Evolutionary conservation across 257 asterid genomes (phyloP).

Genomic region (Mentha longifolia): DNA sequence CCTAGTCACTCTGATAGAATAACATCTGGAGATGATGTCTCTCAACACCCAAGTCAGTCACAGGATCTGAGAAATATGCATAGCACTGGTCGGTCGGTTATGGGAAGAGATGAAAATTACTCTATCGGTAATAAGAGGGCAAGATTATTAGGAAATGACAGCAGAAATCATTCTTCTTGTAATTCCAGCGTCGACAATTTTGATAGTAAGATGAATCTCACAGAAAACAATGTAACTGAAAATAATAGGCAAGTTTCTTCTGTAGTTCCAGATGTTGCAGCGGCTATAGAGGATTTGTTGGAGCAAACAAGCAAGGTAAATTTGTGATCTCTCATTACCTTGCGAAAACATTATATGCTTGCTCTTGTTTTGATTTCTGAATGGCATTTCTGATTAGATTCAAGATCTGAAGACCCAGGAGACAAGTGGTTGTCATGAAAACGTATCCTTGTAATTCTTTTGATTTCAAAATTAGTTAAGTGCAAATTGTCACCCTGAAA

Average conservation of each 20-base stretch:
- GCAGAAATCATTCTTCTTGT: constrained; percentile 34
- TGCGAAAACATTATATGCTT: constrained; percentile 29
- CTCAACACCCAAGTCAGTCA: constrained; percentile 56
- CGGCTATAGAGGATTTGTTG: constrained; percentile 86
- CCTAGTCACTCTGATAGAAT: constrained; percentile 63
- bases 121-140: constrained; percentile 59
- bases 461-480: constrained; percentile 17
- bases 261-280: constrained; percentile 83
- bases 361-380: constrained; percentile 38
- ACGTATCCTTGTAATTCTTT: constrained; percentile 58
- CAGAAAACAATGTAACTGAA: constrained; percentile 44
- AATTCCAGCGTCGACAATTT: constrained; percentile 30
- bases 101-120: constrained; percentile 38
- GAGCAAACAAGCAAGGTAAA: constrained; percentile 92
- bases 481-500: constrained; percentile 29
- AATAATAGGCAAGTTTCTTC: constrained; percentile 46
- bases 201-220: constrained; percentile 33
- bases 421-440: constrained; percentile 59
- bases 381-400: constrained; percentile 55
- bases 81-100: constrained; percentile 38
- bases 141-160: constrained; percentile 47
- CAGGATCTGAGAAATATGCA: constrained; percentile 47
- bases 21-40: constrained; percentile 50
- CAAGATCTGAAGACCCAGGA: constrained; percentile 71
- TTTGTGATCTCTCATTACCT: constrained; percentile 28